These are phyloP conservation scores for Houttuynia cordata DNA, from an alignment of 164 flowering plant genomes.

Conservation along the genomic window DNA sequence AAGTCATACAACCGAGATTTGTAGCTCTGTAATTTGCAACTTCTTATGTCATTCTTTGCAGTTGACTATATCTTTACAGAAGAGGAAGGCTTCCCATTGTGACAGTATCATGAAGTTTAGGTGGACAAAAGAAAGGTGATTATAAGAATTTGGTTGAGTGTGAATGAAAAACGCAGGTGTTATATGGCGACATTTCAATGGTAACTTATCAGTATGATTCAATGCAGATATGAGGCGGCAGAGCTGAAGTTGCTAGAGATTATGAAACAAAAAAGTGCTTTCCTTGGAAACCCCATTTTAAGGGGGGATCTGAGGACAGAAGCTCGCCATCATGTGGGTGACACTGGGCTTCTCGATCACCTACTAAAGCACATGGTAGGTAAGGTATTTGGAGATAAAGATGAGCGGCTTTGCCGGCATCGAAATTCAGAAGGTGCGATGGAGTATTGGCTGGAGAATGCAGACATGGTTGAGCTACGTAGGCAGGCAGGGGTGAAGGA, in stretches of 20 bases:
- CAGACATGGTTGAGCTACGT: constrained; percentile 47
- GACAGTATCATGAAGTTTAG: neutral
- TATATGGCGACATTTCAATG: neutral
- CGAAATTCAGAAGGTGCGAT: constrained; percentile 81
- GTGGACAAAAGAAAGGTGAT: neutral
- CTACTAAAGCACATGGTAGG: constrained; percentile 84
- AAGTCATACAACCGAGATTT: too few species aligned
- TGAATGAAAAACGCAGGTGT: neutral
- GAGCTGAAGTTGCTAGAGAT: constrained; percentile 54
- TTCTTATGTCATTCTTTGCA: neutral
- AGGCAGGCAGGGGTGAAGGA: constrained; percentile 70
- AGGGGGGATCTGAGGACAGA: constrained; percentile 50
- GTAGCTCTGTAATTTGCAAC: too few species aligned
- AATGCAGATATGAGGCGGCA: constrained; percentile 55
- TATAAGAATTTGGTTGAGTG: neutral
- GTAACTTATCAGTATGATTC: neutral
- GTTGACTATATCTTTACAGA: constrained; percentile 17
- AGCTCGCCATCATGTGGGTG: constrained; percentile 75
- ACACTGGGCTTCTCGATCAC: constrained; percentile 83
- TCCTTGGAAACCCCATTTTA: constrained; percentile 47
- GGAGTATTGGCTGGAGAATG: constrained; percentile 89
- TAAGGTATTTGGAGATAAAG: constrained; percentile 55
- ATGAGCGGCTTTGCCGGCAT: constrained; percentile 56
- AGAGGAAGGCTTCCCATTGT: constrained; percentile 31
- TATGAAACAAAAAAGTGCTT: constrained; percentile 52